Percentiles rank a stretch among this genome's conserved stretches.
These are phyloP conservation scores for Domatiomyces catenatus DNA, from an alignment of 2,329 filamentous ascomycete species.

Conservation along the genomic window DNA sequence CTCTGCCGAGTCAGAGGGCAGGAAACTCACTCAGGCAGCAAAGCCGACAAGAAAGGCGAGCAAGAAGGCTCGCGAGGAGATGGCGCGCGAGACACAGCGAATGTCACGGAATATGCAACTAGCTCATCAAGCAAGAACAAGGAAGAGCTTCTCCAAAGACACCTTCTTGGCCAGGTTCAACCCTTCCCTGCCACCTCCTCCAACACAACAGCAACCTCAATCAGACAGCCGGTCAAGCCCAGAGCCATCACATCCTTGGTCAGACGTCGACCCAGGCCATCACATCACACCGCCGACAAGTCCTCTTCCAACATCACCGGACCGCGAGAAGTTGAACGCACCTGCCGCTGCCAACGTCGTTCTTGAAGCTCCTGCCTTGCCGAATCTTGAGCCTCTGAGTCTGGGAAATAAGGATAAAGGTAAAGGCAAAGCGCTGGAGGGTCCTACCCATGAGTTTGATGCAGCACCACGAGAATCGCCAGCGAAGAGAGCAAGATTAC, in stretches of 20 bases:
- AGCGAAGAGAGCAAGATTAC: neutral
- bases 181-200: constrained; percentile 30
- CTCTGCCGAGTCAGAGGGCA: constrained; percentile 49
- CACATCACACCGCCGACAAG: constrained; percentile 60
- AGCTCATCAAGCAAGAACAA: constrained; percentile 74
- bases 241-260: constrained; percentile 37
- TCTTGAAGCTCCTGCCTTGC: neutral
- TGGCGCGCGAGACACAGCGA: constrained; percentile 86
- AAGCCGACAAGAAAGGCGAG: constrained; percentile 70
- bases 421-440: constrained; percentile 39
- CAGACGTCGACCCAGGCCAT: constrained; percentile 29
- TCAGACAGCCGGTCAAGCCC: constrained; percentile 24
- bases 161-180: constrained; percentile 76
- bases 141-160: constrained; percentile 75
- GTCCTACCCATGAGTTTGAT: neutral
- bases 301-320: constrained; percentile 22
- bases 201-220: constrained; percentile 12
- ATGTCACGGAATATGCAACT: constrained; percentile 82
- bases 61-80: constrained; percentile 88
- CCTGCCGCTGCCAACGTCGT: neutral
- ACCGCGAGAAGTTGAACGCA: neutral
- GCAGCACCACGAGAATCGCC: neutral
- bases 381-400: neutral
- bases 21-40: constrained; percentile 41
- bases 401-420: constrained; percentile 34